A percentile compares a stretch with the other conserved stretches of the same genome.
phyloP scores from a whole-genome alignment of 495 filamentous ascomycete genomes.

The Aeminium ludgeri region DNA sequence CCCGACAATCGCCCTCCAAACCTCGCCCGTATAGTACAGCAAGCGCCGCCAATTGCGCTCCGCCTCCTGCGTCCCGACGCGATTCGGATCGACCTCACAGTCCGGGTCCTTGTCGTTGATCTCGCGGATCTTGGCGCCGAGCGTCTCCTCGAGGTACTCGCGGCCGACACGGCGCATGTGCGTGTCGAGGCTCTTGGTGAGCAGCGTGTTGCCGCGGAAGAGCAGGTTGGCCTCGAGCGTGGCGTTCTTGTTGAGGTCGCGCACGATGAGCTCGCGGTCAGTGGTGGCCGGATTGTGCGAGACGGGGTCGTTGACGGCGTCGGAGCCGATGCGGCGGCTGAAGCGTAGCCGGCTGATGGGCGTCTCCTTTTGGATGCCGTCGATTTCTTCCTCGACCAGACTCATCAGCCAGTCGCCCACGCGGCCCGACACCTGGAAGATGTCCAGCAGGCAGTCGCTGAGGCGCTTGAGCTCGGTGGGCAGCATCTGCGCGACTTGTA shows the following conservation, averaged over 20 bases:
- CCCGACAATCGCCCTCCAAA: conserved; percentile 68
- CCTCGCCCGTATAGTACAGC: conserved; percentile 54
- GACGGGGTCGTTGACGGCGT: conserved; percentile 51
- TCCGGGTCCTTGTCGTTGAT: conserved; percentile 79
- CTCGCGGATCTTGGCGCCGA: conserved; percentile 67
- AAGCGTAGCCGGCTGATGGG: conserved; percentile 54
- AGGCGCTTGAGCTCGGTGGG: conserved; percentile 60
- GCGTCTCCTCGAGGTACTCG: conserved; percentile 78
- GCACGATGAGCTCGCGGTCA: conserved; percentile 44
- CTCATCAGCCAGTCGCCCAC: conserved; percentile 83
- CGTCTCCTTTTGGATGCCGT: conserved; percentile 61
- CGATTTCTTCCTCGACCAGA: conserved; percentile 91
- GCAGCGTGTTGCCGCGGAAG: conserved; percentile 84
- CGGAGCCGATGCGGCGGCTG: conserved; percentile 54
- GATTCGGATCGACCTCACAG: conserved; percentile 85
- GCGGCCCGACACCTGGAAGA: conserved; percentile 87
- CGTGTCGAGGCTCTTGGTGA: conserved; percentile 84
- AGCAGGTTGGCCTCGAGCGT: conserved; percentile 80
- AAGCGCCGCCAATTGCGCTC: conserved; percentile 71
- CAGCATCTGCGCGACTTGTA: conserved; percentile 65
- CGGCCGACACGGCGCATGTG: conserved; percentile 92
- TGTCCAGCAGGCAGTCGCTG: conserved; percentile 78
- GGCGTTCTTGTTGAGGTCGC: conserved; percentile 42
- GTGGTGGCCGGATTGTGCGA: conserved; percentile 21
- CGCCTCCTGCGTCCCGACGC: conserved; percentile 51